These are phyloP conservation scores for Mucor saturninus DNA, from an alignment of 371 early-diverging fungal species.

Conservation along the genomic window DNA sequence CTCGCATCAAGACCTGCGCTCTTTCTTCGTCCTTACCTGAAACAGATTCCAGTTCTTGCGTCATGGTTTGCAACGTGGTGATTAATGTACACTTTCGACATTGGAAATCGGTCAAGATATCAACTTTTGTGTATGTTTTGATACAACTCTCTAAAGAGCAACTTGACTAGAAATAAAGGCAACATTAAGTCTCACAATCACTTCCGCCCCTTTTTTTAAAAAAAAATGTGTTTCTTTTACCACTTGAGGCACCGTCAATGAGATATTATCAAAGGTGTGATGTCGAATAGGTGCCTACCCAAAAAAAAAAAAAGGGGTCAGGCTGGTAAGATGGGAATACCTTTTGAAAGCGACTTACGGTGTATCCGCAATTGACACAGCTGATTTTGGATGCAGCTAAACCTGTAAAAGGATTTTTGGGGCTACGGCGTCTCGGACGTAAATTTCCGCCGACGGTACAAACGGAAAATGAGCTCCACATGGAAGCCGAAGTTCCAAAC, in stretches of 20 bases:
- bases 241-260: slow-evolving; percentile 71
- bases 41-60: slow-evolving; percentile 34
- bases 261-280: slow-evolving; percentile 82
- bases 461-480: slow-evolving; percentile 60
- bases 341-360: slow-evolving; percentile 34
- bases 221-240: slow-evolving; percentile 28
- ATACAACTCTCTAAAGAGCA: slow-evolving; percentile 75
- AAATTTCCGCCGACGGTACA: slow-evolving; percentile 53
- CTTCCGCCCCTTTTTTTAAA: not conserved
- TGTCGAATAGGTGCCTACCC: slow-evolving; percentile 75
- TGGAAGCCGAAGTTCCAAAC: slow-evolving; percentile 52
- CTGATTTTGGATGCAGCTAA: slow-evolving; percentile 77
- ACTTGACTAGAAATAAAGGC: slow-evolving; percentile 29
- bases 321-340: not conserved
- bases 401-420: slow-evolving; percentile 74
- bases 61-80: slow-evolving; percentile 60
- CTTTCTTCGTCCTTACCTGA: slow-evolving; percentile 16
- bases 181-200: not conserved
- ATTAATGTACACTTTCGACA: slow-evolving; percentile 77
- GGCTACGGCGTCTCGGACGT: slow-evolving; percentile 49
- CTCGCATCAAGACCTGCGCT: slow-evolving; percentile 23
- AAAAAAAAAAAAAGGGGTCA: not conserved
- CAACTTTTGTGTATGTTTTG: slow-evolving; percentile 69
- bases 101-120: slow-evolving; percentile 73
- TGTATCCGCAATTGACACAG: slow-evolving; percentile 81